Evolutionary conservation across 192 early-diverging fungal genomes (phyloP).

Genomic region (Glomus cerebriforme): DNA sequence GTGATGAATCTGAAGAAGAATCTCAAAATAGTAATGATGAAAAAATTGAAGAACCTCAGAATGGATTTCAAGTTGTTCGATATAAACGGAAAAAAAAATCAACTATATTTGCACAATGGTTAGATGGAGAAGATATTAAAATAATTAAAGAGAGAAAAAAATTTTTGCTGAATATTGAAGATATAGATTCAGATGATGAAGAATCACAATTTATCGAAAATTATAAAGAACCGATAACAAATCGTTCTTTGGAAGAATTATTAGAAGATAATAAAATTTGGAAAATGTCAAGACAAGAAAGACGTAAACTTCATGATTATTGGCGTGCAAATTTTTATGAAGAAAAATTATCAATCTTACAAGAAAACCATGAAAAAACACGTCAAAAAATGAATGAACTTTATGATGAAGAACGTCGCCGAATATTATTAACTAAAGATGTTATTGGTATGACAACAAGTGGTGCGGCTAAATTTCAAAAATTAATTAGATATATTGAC

Average conservation of each 20-base stretch:
- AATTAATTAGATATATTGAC: slow-evolving; percentile 31
- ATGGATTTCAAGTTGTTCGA: too few relatives aligned
- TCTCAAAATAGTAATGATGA: too few relatives aligned
- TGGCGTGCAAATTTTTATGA: slow-evolving; percentile 39
- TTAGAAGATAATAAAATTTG: slow-evolving; percentile 43
- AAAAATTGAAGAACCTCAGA: too few relatives aligned
- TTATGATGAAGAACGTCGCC: slow-evolving; percentile 39
- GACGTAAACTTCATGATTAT: slow-evolving; percentile 36
- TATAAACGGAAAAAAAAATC: too few relatives aligned
- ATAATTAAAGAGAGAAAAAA: too few relatives aligned
- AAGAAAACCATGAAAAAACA: not conserved
- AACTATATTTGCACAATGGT: too few relatives aligned
- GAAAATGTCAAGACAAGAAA: slow-evolving; percentile 51
- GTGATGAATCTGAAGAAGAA: too few relatives aligned
- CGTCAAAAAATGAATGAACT: slow-evolving; percentile 33
- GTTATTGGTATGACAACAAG: slow-evolving; percentile 63
- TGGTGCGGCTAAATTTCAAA: slow-evolving; percentile 57
- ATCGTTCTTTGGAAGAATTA: too few relatives aligned
- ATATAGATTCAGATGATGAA: too few relatives aligned
- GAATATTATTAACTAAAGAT: slow-evolving; percentile 32
- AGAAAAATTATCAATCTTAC: slow-evolving; percentile 22
- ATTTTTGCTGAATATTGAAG: too few relatives aligned
- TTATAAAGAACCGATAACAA: too few relatives aligned
- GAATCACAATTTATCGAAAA: not conserved
- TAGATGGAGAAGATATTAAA: too few relatives aligned